phyloP scores from a whole-genome alignment of 495 filamentous ascomycete species.

The Aspergillus nidulans region DNA sequence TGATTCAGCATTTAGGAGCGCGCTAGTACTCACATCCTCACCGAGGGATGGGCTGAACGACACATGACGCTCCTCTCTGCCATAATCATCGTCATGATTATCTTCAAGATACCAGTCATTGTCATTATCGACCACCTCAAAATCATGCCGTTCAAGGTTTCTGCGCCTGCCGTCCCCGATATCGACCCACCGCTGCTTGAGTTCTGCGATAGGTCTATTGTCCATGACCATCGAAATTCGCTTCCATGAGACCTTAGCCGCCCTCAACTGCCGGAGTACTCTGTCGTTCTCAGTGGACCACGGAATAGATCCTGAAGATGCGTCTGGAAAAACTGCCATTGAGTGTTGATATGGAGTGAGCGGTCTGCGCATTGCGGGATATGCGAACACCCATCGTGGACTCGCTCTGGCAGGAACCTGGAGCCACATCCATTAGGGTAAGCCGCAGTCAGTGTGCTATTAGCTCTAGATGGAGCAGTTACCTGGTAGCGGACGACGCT shows the following conservation, averaged over 20 bases:
- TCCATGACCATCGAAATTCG: slow-evolving; percentile 19
- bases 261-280: slow-evolving; percentile 18
- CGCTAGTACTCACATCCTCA: slow-evolving; percentile 9
- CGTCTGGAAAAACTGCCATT: neutral
- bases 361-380: neutral
- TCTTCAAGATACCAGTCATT: slow-evolving; percentile 1
- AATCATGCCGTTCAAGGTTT: neutral
- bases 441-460: neutral
- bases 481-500: neutral
- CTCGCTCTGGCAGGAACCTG: neutral
- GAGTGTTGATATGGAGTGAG: neutral
- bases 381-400: neutral
- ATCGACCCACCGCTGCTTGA: slow-evolving; percentile 22
- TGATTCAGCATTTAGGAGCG: neutral
- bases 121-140: neutral
- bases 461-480: neutral
- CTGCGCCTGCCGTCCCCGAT: neutral
- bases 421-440: neutral
- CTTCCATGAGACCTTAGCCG: slow-evolving; percentile 21
- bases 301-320: neutral
- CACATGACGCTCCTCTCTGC: slow-evolving; percentile 8
- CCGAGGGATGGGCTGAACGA: slow-evolving; percentile 13
- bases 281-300: slow-evolving; percentile 26
- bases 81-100: neutral
- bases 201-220: slow-evolving; percentile 13